These are phyloP conservation scores for Lodderomyces pseudojiufengensis DNA, from an alignment of 1,139 yeast genomes.

Conservation along the genomic window DNA sequence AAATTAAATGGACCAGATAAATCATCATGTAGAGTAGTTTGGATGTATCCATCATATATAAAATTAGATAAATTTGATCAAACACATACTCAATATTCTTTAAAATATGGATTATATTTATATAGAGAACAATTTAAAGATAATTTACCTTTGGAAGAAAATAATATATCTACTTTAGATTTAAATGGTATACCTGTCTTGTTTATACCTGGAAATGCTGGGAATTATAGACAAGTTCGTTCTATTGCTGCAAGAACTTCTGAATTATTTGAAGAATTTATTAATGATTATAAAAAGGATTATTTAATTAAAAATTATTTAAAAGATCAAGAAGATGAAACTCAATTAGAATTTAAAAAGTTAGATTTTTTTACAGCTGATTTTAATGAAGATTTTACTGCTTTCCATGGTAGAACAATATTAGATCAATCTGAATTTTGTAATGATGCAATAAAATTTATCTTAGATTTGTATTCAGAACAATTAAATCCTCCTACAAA, in stretches of 20 bases:
- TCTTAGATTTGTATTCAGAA: conserved; percentile 56
- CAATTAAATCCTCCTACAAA: conserved; percentile 52
- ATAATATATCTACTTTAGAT: conserved; percentile 12
- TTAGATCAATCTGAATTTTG: conserved; percentile 91
- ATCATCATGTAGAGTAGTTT: conserved; percentile 52
- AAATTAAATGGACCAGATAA: conserved; percentile 28
- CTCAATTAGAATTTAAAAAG: conserved; percentile 29
- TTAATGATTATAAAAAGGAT: no score
- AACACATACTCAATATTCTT: conserved; percentile 66
- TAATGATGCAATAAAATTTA: conserved; percentile 81
- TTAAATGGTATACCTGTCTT: conserved; percentile 80
- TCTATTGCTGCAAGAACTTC: conserved; percentile 84
- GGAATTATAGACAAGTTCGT: conserved; percentile 84
- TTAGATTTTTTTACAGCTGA: conserved; percentile 87
- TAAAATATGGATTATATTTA: conserved; percentile 74
- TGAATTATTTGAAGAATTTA: conserved; percentile 35
- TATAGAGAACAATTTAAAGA: conserved; percentile 80
- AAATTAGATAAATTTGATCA: conserved; percentile 68
- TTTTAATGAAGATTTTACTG: conserved; percentile 94
- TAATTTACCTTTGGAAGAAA: conserved; percentile 29
- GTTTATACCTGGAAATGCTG: conserved; percentile 97
- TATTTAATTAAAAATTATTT: no score
- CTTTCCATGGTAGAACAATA: conserved; percentile 91
- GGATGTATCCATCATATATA: conserved; percentile 78
- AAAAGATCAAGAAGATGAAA: conserved; percentile 25